Base-by-base conservation (phyloP, 306 rosid species). In the Trifolium dubium region DNA sequence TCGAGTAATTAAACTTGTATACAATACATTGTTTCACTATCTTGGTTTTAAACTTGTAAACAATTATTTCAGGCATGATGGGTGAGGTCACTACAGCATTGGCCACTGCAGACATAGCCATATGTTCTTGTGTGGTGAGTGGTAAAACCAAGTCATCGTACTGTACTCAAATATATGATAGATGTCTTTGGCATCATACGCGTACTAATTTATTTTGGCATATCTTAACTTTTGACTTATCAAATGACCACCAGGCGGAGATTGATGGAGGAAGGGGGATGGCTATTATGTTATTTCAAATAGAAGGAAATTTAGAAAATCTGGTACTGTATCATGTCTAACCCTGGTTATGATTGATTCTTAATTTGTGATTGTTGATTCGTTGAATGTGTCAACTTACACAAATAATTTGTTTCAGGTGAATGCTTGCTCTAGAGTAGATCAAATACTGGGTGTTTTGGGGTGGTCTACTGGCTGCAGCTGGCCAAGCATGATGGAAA, bases 391-490 rank as follows among this genome's bases (percentile, higher is more conserved):
- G 35, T 69, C 80, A 80, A 50, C 83, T 83, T n/a, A 80, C 5
- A 32, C 17, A 60, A 29, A 53, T 74, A 39, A 31, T 40, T 62
- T 74, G 44, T 68, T 71, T 29, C 90, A 95, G 99, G 93, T 86
- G 53, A 71, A 40, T 62, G 87, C 96, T 43, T 86, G 98, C 77
- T 81, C 87, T 8, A 85, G 83, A 75, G 69, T 95, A 70, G 99
- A 95, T 77, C 68, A 69, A 31, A 81, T 88, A 77, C 77, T 83
- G 19, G 98, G 98, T 39, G 98, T 92, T 53, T 82, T 95, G 89
- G 98, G 93, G 68, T 95, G 99, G 98, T 92, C 99, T 40, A 85
- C 88, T 8, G 99, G 99, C 76, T 95, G 99, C 88, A 95, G 98
- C 87, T 92, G 95, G 93, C 91, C 92, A 19, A 85, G 85, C 82